Evolutionary conservation across 1,139 yeast genomes (phyloP), one percentile per base, ranked within the genome.

Genomic region (Debaryomycetaceae sp.): DNA sequence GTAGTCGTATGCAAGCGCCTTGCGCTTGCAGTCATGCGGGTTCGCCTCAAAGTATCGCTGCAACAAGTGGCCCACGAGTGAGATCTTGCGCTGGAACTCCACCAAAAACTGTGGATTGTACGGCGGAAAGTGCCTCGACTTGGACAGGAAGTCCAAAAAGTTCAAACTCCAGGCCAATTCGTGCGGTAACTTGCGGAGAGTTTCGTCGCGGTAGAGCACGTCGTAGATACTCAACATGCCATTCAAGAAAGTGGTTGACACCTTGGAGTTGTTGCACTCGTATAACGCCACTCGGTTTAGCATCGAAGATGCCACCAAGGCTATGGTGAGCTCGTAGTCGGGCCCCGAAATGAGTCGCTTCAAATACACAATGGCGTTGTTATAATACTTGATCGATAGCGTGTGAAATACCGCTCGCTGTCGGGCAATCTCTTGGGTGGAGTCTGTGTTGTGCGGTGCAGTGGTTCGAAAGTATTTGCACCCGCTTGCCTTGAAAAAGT

Each of bases 251-350:
- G 57, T 45, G 4, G 45, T 32, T 5, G 51, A 45, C 18, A 51
- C 45, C 10, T 40, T 31, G 19, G 52, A 37, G 29, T 48, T 44
- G 11, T 40, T 31, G 28, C 44, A 45, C 28, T 55, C 58, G 28
- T 51, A 55, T 13, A 55, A 45, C 27, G 57, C 45, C 12, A 53
- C 42, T 27, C 45, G 49, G 36, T 53, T 54, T 14, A 58, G 43
- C n/a, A 53, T 27, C 7, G 51, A 46, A 18, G 53, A 45, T 2
- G 50, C 52, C 4, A 48, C 36, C 10, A 55, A 40, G 1, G 58
- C 49, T 3, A 51, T 32, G 10, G 48, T 41, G 4, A 51, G 38
- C 30, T 52, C 46, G 34, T 44, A 44, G 16, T 45, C 34, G 2
- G 36, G 36, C 17, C 35, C 29, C 9, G 43, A 27, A 11, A 56